A percentile compares a stretch with the other conserved stretches of the same genome.
Conservation (phyloP, 148 eudicot species). For the Amaranthus cruentus region DNA sequence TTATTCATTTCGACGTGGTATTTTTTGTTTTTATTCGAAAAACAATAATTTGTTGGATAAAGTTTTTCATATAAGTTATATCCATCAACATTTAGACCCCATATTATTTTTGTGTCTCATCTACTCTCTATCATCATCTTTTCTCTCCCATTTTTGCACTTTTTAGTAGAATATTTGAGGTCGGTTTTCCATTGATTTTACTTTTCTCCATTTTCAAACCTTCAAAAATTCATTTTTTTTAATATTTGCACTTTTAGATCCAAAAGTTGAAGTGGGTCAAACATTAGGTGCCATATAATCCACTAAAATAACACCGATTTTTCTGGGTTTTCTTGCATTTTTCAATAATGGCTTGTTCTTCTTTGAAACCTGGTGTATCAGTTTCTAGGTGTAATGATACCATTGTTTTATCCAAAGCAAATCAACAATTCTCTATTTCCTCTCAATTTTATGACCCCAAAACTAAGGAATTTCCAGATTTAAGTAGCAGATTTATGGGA, state of each 20-base stretch:
- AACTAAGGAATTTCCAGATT: slow-evolving; percentile 4
- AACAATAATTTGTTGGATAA: slow-evolving; percentile 14
- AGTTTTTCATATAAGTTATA: neutral
- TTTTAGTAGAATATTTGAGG: neutral
- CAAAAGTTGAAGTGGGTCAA: slow-evolving; percentile 23
- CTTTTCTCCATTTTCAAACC: neutral
- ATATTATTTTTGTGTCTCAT: neutral
- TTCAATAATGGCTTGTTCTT: slow-evolving; percentile 33
- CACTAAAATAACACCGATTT: neutral
- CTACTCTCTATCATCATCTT: neutral
- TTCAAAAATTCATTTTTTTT: neutral
- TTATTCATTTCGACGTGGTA: neutral
- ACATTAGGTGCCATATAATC: slow-evolving; percentile 17
- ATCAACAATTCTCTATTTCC: neutral
- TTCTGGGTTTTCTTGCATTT: neutral
- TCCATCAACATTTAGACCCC: slow-evolving; percentile 6
- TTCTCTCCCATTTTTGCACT: neutral
- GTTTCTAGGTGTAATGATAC: slow-evolving; percentile 18
- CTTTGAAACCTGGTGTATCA: slow-evolving; percentile 21
- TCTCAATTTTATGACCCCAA: slow-evolving; percentile 15
- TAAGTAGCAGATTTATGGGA: slow-evolving; percentile 22
- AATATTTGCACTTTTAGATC: slow-evolving; percentile 25
- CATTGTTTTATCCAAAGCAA: slow-evolving; percentile 7
- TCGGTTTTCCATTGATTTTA: neutral
- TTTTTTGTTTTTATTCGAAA: neutral